Base-by-base conservation (phyloP, 2,329 filamentous ascomycete species). In the Magnaporthales sp. region DNA sequence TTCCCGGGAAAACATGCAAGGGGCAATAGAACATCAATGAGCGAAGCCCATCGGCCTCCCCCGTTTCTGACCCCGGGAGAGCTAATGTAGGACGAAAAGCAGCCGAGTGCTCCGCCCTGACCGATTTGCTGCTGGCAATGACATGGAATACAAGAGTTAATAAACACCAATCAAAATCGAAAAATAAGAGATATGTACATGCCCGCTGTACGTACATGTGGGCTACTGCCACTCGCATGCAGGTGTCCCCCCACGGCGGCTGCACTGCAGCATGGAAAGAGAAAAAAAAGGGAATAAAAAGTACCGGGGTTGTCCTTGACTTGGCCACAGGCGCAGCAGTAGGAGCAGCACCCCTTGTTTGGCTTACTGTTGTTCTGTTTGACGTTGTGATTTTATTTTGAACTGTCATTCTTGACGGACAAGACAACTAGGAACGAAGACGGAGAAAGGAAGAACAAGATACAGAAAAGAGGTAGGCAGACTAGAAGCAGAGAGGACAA, bases 191-290 rank as follows among this genome's bases (percentile, higher is more conserved):
- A 58, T 58, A n/a, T 58, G 54, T 58, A 26, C 54, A 58, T 58
- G 54, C 24, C n/a, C 54, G 24, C 54, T 58, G 54, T 26, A 58
- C 54, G 54, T 26, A 58, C 54, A 58, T 58, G 54, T 11, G 24
- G 54, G 54, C 22, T 58, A 58, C 54, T 58, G 54, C 54, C 54
- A 58, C 54, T 58, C n/a, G n/a, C 54, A 58, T 58, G 54, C 54
- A 58, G 54, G 54, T 58, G 54, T 58, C 54, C 54, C 54, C 54
- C 10, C 54, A 58, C n/a, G 24, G 54, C 54, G 22, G 54, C 22
- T 58, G 54, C 22, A 58, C 22, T 58, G 54, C 54, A 58, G 54
- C 22, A 58, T 58, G 54, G 54, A 26, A 58, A 26, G n/a, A 58
- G n/a, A 26, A 58, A 58, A 58, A 46, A 15, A 7, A 15, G 8